These are phyloP conservation scores for Pulveroboletus sp. DNA, from an alignment of 768 basidiomycete species.

Conservation along the genomic window DNA sequence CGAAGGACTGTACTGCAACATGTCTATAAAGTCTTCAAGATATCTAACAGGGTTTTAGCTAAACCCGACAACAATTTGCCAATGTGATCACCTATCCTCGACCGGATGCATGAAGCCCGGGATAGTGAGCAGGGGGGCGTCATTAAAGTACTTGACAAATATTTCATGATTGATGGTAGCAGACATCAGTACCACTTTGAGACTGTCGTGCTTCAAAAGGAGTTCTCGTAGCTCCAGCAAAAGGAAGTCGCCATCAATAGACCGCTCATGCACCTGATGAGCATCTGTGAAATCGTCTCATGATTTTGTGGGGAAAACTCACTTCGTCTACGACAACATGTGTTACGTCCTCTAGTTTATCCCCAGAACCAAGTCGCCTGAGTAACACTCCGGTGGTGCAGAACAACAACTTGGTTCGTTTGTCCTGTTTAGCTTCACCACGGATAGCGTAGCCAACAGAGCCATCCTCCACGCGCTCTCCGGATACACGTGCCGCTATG, in stretches of 20 bases:
- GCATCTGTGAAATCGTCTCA: background rate
- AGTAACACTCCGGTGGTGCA: conserved; percentile 95
- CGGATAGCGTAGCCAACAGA: conserved; percentile 88
- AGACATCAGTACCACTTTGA: conserved; percentile 90
- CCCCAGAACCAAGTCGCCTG: conserved; percentile 70
- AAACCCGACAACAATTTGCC: background rate
- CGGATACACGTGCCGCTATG: conserved; percentile 82
- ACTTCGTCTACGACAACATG: conserved; percentile 94
- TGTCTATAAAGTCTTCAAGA: conserved; percentile 73
- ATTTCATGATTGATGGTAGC: conserved; percentile 91
- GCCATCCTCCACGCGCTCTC: conserved; percentile 73
- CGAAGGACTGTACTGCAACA: conserved; percentile 53
- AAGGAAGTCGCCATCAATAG: conserved; percentile 87
- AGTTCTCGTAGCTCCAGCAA: conserved; percentile 82
- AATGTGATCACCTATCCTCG: conserved; percentile 55
- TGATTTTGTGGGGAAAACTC: conserved; percentile 6
- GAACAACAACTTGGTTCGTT: conserved; percentile 75
- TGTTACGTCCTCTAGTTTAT: conserved; percentile 65
- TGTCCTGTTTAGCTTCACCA: conserved; percentile 71
- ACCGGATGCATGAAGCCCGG: conserved; percentile 83
- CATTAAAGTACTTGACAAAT: conserved; percentile 80
- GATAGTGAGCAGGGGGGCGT: conserved; percentile 79
- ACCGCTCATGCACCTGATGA: conserved; percentile 82
- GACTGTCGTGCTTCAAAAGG: conserved; percentile 53
- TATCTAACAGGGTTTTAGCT: conserved; percentile 48